A percentile compares a stretch with the other conserved stretches of the same genome.
Conservation (phyloP, 2,329 filamentous ascomycete species). For the Nemania sp. region DNA sequence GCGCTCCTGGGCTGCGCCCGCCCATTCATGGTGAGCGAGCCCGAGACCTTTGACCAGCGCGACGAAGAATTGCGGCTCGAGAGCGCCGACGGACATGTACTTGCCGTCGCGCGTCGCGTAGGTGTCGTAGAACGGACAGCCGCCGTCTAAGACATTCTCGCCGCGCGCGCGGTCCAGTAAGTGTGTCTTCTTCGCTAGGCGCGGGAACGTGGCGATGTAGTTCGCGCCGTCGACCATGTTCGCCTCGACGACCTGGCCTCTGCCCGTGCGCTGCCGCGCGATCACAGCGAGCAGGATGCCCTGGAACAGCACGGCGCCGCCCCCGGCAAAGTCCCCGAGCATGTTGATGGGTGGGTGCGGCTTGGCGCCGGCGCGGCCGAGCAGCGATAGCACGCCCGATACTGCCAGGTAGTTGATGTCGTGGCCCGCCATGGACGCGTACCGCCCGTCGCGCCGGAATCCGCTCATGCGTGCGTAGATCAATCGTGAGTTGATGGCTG, state of each 20-base stretch:
- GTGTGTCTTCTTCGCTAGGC: constrained; percentile 65
- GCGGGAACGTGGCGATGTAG: constrained; percentile 77
- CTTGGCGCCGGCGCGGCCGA: constrained; percentile 69
- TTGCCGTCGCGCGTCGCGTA: constrained; percentile 81
- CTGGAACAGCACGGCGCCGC: constrained; percentile 78
- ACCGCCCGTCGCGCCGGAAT: constrained; percentile 84
- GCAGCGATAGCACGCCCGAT: constrained; percentile 74
- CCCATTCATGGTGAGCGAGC: constrained; percentile 52
- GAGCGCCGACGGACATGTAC: constrained; percentile 85
- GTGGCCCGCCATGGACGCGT: constrained; percentile 86
- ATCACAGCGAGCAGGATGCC: constrained; percentile 82
- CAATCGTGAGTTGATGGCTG: constrained; percentile 70
- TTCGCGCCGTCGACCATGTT: constrained; percentile 94
- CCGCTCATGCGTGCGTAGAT: constrained; percentile 88
- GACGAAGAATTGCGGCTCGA: constrained; percentile 85
- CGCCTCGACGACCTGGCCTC: constrained; percentile 87
- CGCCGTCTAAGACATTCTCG: constrained; percentile 78
- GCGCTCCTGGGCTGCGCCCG: constrained; percentile 55
- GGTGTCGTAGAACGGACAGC: constrained; percentile 85
- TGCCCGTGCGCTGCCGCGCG: constrained; percentile 63
- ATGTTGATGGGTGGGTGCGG: constrained; percentile 84
- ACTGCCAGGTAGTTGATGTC: constrained; percentile 97
- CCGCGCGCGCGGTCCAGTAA: constrained; percentile 69
- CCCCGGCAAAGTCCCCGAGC: constrained; percentile 88
- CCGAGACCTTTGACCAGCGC: constrained; percentile 68